Evolutionary conservation across 495 filamentous ascomycete genomes (phyloP), one percentile per base, ranked within the genome.

Genomic region (Neurospora tetrasperma): DNA sequence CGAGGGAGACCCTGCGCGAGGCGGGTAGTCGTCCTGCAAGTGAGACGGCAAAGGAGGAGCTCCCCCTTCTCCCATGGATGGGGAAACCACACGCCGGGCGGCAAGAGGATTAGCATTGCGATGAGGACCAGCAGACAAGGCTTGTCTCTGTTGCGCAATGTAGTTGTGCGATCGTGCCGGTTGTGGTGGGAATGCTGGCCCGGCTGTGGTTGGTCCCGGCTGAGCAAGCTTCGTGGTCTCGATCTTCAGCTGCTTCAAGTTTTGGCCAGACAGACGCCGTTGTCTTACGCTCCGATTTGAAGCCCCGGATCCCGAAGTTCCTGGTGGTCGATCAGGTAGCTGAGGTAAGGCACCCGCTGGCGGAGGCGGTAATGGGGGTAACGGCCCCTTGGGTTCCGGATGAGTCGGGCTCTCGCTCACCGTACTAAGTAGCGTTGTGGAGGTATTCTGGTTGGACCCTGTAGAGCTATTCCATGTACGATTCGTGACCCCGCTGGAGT

Each of bases 381-480:
- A 66, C 20, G 76, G 73, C 11, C 73, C 78, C 6, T 75, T 43
- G 79, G 86, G 44, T 69, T 78, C 71, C 0, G 79, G 75, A 12
- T 66, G 71, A 18, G 73, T 69, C 23, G 76, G 74, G 40, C 88
- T 88, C 81, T 97, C 94, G 42, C 89, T 88, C 69, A 97, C 90
- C 2, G 93, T 92, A 3, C 93, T 92, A 69, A 98, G 79, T 18
- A 88, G 86, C 43, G 88, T 92, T 11, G 89, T 90, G 35, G 88
- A 87, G 2, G 92, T 93, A 11, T 90, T 92, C 27, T 91, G 88
- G 70, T 93, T 92, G 8, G 93, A 96, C 35, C 88, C 89, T 77
- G 88, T 87, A 20, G 94, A 96, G 82, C 92, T 97, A 76, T 93
- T 91, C 93, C 93, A 97, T 8, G 93, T 96, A 69, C 90, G 89